phyloP scores from a whole-genome alignment of 306 rosid species.

The Pyrus bretschneideri region DNA sequence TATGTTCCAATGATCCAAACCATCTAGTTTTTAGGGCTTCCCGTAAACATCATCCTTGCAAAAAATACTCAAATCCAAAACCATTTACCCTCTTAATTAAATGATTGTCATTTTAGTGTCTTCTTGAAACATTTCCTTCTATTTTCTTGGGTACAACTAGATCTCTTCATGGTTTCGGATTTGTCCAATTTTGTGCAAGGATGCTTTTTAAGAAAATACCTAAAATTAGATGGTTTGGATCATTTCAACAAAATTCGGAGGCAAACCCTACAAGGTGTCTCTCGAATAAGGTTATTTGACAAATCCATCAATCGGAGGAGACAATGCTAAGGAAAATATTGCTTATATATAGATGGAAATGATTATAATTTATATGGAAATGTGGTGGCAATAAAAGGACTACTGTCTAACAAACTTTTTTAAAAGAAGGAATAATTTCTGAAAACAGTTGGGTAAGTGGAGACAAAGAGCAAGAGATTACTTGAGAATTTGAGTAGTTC shows the following conservation, averaged over 20 bases:
- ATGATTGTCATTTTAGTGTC: neutral
- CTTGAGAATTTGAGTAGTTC: conserved; percentile 71
- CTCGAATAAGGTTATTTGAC: neutral
- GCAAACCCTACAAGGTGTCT: neutral
- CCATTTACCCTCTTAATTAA: neutral
- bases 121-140: neutral
- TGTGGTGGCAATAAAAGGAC: neutral
- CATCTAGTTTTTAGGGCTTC: neutral
- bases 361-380: neutral
- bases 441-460: neutral
- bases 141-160: neutral
- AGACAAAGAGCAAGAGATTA: conserved; percentile 27
- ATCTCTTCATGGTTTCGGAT: neutral
- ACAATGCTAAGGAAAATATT: neutral
- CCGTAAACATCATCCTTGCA: neutral
- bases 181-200: neutral
- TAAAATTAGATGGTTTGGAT: neutral
- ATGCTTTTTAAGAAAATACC: neutral
- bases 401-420: neutral
- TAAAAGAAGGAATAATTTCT: neutral
- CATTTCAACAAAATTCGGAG: neutral
- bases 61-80: no score
- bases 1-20: neutral
- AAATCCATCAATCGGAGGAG: neutral
- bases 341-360: neutral